Conservation (phyloP, 176 grass and related monocot genomes). For the Phoenix roebelenii region DNA sequence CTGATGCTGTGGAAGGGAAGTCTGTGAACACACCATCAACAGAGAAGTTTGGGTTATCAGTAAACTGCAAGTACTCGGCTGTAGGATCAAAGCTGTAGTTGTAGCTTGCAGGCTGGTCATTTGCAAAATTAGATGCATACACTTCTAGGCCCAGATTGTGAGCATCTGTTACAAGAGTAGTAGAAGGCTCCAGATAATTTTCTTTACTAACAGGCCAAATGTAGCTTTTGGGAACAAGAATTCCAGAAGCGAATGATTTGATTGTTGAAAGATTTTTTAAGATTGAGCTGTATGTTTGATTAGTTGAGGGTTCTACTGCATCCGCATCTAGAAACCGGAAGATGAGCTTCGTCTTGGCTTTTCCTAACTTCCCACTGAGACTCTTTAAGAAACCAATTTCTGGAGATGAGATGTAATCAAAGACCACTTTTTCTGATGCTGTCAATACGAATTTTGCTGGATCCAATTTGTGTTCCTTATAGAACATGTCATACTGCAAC, state of each 20-base stretch:
- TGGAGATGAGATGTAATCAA: constrained; percentile 79
- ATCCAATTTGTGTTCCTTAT: constrained; percentile 46
- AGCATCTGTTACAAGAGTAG: constrained; percentile 67
- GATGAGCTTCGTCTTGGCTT: constrained; percentile 57
- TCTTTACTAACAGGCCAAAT: constrained; percentile 72
- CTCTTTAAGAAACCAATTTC: constrained; percentile 75
- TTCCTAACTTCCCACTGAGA: constrained; percentile 46
- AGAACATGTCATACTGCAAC: constrained; percentile 54
- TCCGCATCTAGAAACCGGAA: constrained; percentile 49
- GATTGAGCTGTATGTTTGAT: constrained; percentile 53
- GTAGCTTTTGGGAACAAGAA: constrained; percentile 76
- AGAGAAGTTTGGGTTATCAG: constrained; percentile 60
- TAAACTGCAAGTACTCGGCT: constrained; percentile 70
- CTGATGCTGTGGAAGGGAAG: constrained; percentile 82
- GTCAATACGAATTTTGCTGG: constrained; percentile 37
- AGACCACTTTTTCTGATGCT: constrained; percentile 26
- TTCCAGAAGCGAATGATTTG: constrained; percentile 59
- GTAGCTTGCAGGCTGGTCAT: constrained; percentile 58
- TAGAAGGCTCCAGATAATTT: constrained; percentile 43
- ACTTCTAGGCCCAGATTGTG: constrained; percentile 67
- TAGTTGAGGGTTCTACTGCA: constrained; percentile 39
- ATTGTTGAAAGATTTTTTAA: constrained; percentile 47
- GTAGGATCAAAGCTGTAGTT: constrained; percentile 85
- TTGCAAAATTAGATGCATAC: constrained; percentile 55
- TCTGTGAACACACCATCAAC: constrained; percentile 82